Conservation (phyloP, 495 filamentous ascomycete species). For the Penicillium dipodomyicola region DNA sequence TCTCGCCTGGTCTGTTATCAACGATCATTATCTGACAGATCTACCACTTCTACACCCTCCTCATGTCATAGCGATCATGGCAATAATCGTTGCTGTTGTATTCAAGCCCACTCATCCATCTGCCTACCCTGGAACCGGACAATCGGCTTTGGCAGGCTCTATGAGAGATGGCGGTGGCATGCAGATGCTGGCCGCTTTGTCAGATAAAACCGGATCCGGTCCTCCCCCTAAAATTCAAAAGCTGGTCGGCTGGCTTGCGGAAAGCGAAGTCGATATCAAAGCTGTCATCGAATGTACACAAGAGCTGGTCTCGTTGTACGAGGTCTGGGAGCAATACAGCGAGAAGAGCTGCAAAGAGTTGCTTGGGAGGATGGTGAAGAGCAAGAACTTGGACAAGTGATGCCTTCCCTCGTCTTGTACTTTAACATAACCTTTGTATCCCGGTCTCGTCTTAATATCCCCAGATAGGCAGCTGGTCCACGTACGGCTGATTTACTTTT, state of each 20-base stretch:
- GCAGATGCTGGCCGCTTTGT: constrained; percentile 41
- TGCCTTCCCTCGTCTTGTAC: neutral
- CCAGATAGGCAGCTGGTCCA: neutral
- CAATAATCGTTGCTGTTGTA: constrained; percentile 81
- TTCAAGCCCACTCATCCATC: constrained; percentile 57
- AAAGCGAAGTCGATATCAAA: constrained; percentile 89
- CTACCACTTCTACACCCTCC: constrained; percentile 84
- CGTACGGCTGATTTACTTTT: neutral
- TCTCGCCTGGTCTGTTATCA: constrained; percentile 84
- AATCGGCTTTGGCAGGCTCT: constrained; percentile 37
- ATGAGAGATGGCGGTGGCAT: constrained; percentile 44
- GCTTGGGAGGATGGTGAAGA: constrained; percentile 81
- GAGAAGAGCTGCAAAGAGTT: constrained; percentile 78
- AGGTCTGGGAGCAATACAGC: constrained; percentile 84
- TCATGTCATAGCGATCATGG: constrained; percentile 86
- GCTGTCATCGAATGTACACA: constrained; percentile 91
- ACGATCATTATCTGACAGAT: constrained; percentile 95
- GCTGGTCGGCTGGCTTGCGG: constrained; percentile 81
- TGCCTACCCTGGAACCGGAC: constrained; percentile 41
- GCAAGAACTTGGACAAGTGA: constrained; percentile 74
- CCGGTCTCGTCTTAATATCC: constrained; percentile 5
- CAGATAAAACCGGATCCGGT: constrained; percentile 35
- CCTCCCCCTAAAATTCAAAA: constrained; percentile 62
- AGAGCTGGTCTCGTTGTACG: constrained; percentile 93
- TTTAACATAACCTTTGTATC: neutral